These are phyloP conservation scores for Pholiota molesta DNA, from an alignment of 768 basidiomycete species.

Conservation along the genomic window DNA sequence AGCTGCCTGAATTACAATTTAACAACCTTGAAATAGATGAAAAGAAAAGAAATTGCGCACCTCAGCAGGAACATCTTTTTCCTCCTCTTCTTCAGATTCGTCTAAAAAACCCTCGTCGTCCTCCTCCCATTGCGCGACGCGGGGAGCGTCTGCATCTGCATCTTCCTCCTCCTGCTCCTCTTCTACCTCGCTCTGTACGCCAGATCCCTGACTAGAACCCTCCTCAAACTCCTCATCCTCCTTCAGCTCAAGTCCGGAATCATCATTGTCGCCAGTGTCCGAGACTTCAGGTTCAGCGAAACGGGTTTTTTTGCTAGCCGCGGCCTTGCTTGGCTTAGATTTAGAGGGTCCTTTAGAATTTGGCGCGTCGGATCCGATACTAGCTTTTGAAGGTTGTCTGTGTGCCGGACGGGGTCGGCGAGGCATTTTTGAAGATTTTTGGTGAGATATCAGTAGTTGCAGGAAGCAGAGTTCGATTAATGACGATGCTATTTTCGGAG, in stretches of 20 bases:
- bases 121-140: constrained; percentile 61
- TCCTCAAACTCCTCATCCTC: constrained; percentile 27
- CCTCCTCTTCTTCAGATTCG: constrained; percentile 10
- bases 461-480: not conserved
- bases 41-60: constrained; percentile 12
- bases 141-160: constrained; percentile 51
- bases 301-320: constrained; percentile 2
- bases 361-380: not conserved
- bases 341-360: not conserved
- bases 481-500: constrained; percentile 1
- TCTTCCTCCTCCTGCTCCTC: constrained; percentile 30
- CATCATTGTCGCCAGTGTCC: constrained; percentile 9
- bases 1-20: constrained; percentile 21
- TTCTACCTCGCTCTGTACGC: constrained; percentile 26
- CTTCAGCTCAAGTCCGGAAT: constrained; percentile 14
- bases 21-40: not conserved
- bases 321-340: not conserved
- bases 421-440: constrained; percentile 26
- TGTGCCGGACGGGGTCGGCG: constrained; percentile 28
- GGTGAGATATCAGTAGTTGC: not conserved
- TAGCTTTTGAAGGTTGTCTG: constrained; percentile 14
- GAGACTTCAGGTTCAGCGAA: constrained; percentile 13
- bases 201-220: constrained; percentile 23
- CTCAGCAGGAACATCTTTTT: constrained; percentile 9
- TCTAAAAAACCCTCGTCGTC: constrained; percentile 31